Conservation (phyloP, 2,329 filamentous ascomycete species). For the Exophiala aquamarina region DNA sequence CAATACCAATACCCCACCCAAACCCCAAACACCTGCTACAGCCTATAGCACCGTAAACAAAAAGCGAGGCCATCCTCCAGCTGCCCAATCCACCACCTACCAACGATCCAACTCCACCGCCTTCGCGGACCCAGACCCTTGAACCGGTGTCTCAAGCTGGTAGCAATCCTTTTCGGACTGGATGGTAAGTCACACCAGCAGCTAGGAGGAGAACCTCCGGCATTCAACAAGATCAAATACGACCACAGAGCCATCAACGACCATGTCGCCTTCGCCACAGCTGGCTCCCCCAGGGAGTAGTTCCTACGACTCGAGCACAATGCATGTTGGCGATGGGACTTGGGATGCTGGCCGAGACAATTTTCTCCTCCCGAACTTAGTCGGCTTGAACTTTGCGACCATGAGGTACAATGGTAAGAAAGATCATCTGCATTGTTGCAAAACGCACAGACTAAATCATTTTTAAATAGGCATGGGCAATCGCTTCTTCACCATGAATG, state of each 20-base stretch:
- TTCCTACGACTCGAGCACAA: conserved; percentile 60
- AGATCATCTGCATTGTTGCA: conserved; percentile 6
- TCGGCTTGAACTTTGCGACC: conserved; percentile 65
- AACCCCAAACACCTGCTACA: too few relatives aligned
- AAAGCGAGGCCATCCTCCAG: too few relatives aligned
- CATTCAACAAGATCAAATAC: too few relatives aligned
- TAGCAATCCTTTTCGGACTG: neutral
- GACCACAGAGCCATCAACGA: too few relatives aligned
- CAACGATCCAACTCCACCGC: too few relatives aligned
- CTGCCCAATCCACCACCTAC: too few relatives aligned
- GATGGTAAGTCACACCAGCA: conserved; percentile 18
- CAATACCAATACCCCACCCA: too few relatives aligned
- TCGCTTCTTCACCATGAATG: conserved; percentile 58
- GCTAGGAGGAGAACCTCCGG: conserved; percentile 26
- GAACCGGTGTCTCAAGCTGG: too few relatives aligned
- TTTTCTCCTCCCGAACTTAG: conserved; percentile 64
- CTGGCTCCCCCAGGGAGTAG: conserved; percentile 61
- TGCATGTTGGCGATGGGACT: conserved; percentile 66
- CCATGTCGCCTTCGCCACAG: conserved; percentile 39
- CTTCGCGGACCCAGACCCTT: neutral
- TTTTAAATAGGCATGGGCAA: conserved; percentile 62
- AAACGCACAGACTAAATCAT: conserved; percentile 5
- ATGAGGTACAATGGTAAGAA: conserved; percentile 65
- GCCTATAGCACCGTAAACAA: too few relatives aligned
- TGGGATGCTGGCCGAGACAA: conserved; percentile 63